Evolutionary conservation across 352 stramenopile genomes (phyloP), one percentile per base, ranked within the genome.

Genomic region (Globisporangium nagaii): DNA sequence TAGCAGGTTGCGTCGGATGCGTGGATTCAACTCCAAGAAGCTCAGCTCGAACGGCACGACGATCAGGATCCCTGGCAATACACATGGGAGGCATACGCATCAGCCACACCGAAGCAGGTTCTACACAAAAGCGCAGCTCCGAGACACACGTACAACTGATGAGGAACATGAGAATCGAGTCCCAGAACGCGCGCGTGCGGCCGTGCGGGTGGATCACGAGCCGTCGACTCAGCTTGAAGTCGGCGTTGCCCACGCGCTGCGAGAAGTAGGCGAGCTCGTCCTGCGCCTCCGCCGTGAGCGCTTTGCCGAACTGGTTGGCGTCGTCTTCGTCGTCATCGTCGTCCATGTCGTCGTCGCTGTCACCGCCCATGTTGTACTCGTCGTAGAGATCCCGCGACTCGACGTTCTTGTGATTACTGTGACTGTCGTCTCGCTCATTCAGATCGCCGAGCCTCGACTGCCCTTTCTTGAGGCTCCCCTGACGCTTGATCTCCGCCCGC

Each of bases 191-290:
- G 2, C 82, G 75, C 3, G 70, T 60, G 12, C 73, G 65, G 0
- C 79, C 78, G 44, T 93, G 75, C 0, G 82, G 82, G 30, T 93
- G 82, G 24, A 93, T 47, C 25, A 89, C 78, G 30, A 66, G 66
- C 13, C 64, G 65, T 9, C 60, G 68, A 3, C 59, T 47, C 5
- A 81, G 43, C 52, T 82, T 86, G 25, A 90, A 84, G 13, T 86
- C 66, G 7, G 68, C 58, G 2, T 66, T 66, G 13, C 65, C 65
- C 22, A 65, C 52, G 6, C 71, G 68, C 37, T 88, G 71, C 0
- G 76, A 68, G 34, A 90, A 90, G 28, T 86, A 86, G 10, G 72
- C 70, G 28, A 87, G 68, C 17, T 90, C 79, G 39, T 88, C 79
- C 35, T 86, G 72, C n/a, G 73, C 72, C 10, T 79, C 70, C 0